Base-by-base conservation (phyloP, 1,284 basidiomycete species). In the Microstroma glucosiphilum region DNA sequence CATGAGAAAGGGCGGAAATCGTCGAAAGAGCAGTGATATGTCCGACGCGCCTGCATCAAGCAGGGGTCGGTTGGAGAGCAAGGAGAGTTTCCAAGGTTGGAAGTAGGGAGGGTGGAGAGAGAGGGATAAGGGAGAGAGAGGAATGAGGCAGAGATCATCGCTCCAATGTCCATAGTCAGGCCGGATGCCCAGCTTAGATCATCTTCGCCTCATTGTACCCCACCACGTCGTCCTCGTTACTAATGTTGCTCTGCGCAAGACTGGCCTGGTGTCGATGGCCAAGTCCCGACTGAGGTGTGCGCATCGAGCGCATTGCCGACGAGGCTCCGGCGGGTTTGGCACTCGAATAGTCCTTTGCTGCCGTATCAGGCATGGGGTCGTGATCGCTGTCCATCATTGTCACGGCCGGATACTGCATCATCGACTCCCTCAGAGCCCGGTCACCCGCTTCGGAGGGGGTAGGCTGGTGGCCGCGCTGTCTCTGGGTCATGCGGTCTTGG, bases 211-310 rank as follows among this genome's bases (percentile, higher is more conserved):
- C 69, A 60, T 73, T 73, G 71, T 75, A 76, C 37, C 73, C 73
- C 1, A 76, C 73, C 9, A 76, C 73, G 48, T 76, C 73, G 56
- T 76, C 73, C 64, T 76, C 73, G 60, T 76, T 76, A 9, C 30
- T 37, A 59, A 76, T 63, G 49, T 64, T 67, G 46, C 66, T 70
- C 41, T 72, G 70, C 12, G 67, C 70, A 51, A 69, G 64, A 46
- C 67, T 64, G 42, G n/a, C 23, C 46, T 69, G 67, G 8, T 60
- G n/a, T 25, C 64, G 66, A 59, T 69, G 70, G 26, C 64, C 60
- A 23, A 40, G 42, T 6, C 23, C 63, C 15, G 61, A 59, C 41
- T 59, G 56, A 17, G 59, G 51, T n/a, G 72, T 72, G 65, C 73
- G 74, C 19, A 76, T 65, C 41, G 69, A 71, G 54, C 73, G 62